A percentile compares a stretch with the other conserved stretches of the same genome.
phyloP scores from a whole-genome alignment of 2,329 filamentous ascomycete species.

The Epichloe baconii region DNA sequence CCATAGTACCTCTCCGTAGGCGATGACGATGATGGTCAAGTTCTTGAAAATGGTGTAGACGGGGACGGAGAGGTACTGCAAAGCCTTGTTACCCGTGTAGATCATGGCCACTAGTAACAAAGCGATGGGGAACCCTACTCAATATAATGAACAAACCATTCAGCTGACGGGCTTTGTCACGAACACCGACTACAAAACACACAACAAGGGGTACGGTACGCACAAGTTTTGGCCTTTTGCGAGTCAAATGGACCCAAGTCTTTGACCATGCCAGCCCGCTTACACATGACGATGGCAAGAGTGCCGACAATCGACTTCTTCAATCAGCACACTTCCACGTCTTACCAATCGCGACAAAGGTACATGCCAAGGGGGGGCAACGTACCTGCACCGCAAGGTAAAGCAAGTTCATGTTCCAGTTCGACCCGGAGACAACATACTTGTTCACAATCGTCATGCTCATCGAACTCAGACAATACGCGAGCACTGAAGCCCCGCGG shows the following conservation, averaged over 20 bases:
- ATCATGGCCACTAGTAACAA: conserved; percentile 97
- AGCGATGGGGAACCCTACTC: conserved; percentile 84
- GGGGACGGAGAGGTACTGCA: conserved; percentile 92
- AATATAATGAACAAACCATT: not conserved
- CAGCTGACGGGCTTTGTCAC: not conserved
- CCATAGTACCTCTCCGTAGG: conserved; percentile 96
- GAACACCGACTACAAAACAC: not conserved
- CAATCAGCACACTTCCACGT: not conserved
- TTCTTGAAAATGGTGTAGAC: conserved; percentile 99
- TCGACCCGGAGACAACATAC: conserved; percentile 80
- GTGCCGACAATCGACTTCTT: conserved; percentile 77
- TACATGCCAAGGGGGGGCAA: not conserved
- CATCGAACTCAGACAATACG: conserved; percentile 93
- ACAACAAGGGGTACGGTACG: conserved; percentile 14
- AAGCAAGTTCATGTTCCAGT: conserved; percentile 95
- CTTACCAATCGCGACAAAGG: not conserved
- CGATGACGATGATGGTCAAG: conserved; percentile 94
- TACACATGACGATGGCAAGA: conserved; percentile 68
- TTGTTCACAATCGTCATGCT: conserved; percentile 99
- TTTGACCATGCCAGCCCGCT: conserved; percentile 67
- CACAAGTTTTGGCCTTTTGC: conserved; percentile 89
- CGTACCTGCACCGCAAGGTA: conserved; percentile 83
- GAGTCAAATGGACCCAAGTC: conserved; percentile 71
- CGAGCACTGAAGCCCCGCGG: conserved; percentile 66
- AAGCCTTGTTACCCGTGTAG: conserved; percentile 90